Conservation (phyloP, 2,329 filamentous ascomycete genomes). For the Xylariaceae sp. region DNA sequence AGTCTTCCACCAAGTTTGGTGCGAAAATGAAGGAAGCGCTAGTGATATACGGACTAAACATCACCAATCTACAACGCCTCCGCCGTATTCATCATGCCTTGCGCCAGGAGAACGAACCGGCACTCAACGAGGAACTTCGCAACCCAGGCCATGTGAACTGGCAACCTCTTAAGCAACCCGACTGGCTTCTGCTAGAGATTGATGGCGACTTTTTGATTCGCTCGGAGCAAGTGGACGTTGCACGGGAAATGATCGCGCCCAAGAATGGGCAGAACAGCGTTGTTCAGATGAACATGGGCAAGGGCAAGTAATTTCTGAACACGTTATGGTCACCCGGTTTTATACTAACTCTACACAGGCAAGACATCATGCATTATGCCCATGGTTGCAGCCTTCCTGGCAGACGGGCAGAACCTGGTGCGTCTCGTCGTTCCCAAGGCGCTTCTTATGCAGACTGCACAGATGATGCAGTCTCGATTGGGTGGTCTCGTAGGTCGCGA, state of each 20-base stretch:
- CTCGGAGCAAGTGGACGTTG: conserved; percentile 57
- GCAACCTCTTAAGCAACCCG: conserved; percentile 46
- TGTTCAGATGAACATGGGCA: conserved; percentile 63
- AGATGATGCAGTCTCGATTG: conserved; percentile 50
- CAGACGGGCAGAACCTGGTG: conserved; percentile 42
- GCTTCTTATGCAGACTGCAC: conserved; percentile 52
- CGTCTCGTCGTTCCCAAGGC: conserved; percentile 55
- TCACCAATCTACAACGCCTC: conserved; percentile 43
- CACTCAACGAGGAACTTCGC: conserved; percentile 38
- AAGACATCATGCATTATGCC: conserved; percentile 57
- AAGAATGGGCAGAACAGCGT: conserved; percentile 50
- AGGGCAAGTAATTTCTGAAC: conserved; percentile 29
- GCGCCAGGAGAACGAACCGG: conserved; percentile 24
- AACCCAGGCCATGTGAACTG: conserved; percentile 55
- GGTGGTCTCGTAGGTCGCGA: conserved; percentile 51
- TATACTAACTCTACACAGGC: conserved; percentile 32
- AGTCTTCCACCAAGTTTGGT: conserved; percentile 27
- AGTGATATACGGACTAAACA: conserved; percentile 38
- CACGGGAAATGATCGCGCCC: conserved; percentile 53
- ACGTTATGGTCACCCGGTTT: neutral
- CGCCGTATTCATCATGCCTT: conserved; percentile 37
- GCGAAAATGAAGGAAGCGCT: conserved; percentile 37
- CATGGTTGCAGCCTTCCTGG: conserved; percentile 44
- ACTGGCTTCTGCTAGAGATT: conserved; percentile 64
- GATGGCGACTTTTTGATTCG: conserved; percentile 61